These are phyloP conservation scores for Mycosphaerella sp. DNA, from an alignment of 2,329 filamentous ascomycete genomes.

Conservation along the genomic window DNA sequence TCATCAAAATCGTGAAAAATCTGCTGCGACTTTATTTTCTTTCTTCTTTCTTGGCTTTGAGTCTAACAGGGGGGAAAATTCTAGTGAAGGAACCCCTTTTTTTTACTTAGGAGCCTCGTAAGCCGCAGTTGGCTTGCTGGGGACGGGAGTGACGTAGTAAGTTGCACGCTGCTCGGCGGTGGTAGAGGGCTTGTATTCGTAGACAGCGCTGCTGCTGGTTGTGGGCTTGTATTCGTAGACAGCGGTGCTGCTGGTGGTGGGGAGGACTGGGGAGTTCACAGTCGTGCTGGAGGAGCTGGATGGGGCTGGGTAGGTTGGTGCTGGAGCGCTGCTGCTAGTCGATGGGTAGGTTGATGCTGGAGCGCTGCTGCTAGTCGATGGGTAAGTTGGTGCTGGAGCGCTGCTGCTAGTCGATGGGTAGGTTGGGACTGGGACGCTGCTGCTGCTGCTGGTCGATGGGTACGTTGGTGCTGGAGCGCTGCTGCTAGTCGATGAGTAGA, in stretches of 20 bases:
- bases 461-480: neutral
- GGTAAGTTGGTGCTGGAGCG: neutral
- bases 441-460: neutral
- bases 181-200: neutral
- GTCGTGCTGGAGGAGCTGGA: neutral
- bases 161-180: neutral
- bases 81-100: too few relatives aligned
- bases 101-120: too few relatives aligned
- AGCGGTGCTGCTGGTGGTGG: neutral
- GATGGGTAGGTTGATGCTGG: neutral
- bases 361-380: slow-evolving; percentile 6
- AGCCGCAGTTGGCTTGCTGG: neutral
- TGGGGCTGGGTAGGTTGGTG: neutral
- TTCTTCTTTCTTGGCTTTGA: too few relatives aligned
- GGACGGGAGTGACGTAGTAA: slow-evolving; percentile 16
- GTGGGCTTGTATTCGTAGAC: neutral
- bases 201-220: neutral
- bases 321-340: neutral
- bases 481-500: neutral
- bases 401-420: neutral
- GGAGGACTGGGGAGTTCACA: slow-evolving; percentile 1
- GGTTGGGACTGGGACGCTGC: neutral
- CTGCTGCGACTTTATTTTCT: too few relatives aligned
- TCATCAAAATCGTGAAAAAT: too few relatives aligned
- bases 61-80: too few relatives aligned